These are phyloP conservation scores for Dothidotthia symphoricarpi DNA, from an alignment of 2,329 filamentous ascomycete genomes.

Conservation along the genomic window DNA sequence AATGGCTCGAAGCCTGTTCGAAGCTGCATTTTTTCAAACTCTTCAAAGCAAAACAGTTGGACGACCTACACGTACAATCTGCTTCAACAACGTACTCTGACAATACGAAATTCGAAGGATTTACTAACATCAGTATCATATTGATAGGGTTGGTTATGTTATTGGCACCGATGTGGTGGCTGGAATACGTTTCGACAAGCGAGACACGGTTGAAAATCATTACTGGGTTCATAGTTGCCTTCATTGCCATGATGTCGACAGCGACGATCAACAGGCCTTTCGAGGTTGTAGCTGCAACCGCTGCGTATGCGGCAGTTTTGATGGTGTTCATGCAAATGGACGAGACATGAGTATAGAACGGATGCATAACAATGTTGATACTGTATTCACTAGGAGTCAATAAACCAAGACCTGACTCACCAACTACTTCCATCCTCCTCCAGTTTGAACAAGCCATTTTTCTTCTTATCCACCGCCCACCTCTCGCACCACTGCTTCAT, in stretches of 20 bases:
- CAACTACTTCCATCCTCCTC: slow-evolving; percentile 23
- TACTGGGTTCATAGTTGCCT: slow-evolving; percentile 21
- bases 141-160: slow-evolving; percentile 17
- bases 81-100: slow-evolving; percentile 11
- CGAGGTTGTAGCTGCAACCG: slow-evolving; percentile 22
- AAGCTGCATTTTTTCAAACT: slow-evolving; percentile 5
- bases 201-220: slow-evolving; percentile 15
- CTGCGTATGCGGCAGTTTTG: slow-evolving; percentile 16
- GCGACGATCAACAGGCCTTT: slow-evolving; percentile 18
- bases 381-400: too few relatives aligned
- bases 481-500: slow-evolving; percentile 67
- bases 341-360: too few relatives aligned
- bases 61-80: slow-evolving; percentile 4
- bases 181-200: slow-evolving; percentile 10
- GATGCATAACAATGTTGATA: too few relatives aligned
- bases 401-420: too few relatives aligned
- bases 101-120: slow-evolving; percentile 9
- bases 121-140: slow-evolving; percentile 17
- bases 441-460: slow-evolving; percentile 57
- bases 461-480: slow-evolving; percentile 62
- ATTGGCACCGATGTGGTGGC: slow-evolving; percentile 24
- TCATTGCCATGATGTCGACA: slow-evolving; percentile 13
- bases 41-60: slow-evolving; percentile 9
- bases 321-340: slow-evolving; percentile 10
- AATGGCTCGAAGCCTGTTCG: slow-evolving; percentile 10